Percentiles rank a stretch among this genome's conserved stretches.
phyloP scores from a whole-genome alignment of 768 basidiomycete genomes.

The Rhizopogon roseolus region DNA sequence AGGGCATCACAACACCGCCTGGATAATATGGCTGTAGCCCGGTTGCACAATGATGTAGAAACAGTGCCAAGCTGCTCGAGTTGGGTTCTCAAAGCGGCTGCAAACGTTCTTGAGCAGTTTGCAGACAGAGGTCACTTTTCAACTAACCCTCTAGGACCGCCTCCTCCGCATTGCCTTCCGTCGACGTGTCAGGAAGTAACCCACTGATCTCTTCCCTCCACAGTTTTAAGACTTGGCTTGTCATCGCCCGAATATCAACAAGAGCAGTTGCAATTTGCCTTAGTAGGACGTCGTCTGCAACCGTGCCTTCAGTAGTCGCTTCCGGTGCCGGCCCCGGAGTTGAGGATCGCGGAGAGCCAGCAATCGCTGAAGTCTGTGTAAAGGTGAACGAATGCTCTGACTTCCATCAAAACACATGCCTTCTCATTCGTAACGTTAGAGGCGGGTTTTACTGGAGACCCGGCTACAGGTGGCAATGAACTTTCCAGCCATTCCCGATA shows the following conservation, averaged over 20 bases:
- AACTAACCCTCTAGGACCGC: slow-evolving; percentile 46
- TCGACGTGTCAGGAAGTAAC: slow-evolving; percentile 47
- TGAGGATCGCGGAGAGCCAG: slow-evolving; percentile 35
- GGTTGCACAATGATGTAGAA: slow-evolving; percentile 54
- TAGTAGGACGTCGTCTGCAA: slow-evolving; percentile 60
- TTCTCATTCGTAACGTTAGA: slow-evolving; percentile 31
- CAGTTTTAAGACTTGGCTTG: slow-evolving; percentile 45
- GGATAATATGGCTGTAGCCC: slow-evolving; percentile 67
- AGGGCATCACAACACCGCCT: slow-evolving; percentile 84
- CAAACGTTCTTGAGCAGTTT: not conserved
- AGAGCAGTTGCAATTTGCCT: slow-evolving; percentile 64
- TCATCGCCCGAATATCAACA: slow-evolving; percentile 60
- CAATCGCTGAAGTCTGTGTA: not conserved
- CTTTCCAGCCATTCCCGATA: slow-evolving; percentile 77
- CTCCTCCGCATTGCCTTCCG: slow-evolving; percentile 28
- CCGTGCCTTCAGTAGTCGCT: slow-evolving; percentile 45
- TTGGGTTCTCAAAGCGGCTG: slow-evolving; percentile 54
- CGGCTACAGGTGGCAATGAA: slow-evolving; percentile 36
- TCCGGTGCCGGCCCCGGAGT: slow-evolving; percentile 51
- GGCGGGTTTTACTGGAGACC: slow-evolving; percentile 30
- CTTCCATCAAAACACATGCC: slow-evolving; percentile 11
- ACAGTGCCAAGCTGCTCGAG: slow-evolving; percentile 45
- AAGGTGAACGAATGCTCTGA: not conserved
- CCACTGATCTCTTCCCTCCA: slow-evolving; percentile 67
- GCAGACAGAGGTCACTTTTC: not conserved